These are phyloP conservation scores for Pythium brachiatum DNA, from an alignment of 352 stramenopile genomes.

Conservation along the genomic window DNA sequence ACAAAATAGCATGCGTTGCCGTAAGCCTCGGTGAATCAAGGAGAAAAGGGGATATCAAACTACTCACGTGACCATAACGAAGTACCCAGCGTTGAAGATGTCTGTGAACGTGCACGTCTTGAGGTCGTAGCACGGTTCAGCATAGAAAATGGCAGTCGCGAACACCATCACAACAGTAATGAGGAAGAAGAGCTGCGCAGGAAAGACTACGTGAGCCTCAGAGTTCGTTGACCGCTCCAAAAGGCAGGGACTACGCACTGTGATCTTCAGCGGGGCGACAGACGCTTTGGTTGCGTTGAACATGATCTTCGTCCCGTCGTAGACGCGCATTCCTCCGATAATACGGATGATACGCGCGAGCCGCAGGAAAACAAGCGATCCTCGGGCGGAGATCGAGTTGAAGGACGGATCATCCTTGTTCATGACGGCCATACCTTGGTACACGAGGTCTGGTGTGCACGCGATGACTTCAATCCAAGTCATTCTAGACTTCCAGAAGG, in stretches of 20 bases:
- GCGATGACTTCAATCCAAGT: constrained; percentile 38
- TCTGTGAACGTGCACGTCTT: constrained; percentile 79
- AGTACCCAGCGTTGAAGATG: constrained; percentile 83
- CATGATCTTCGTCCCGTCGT: constrained; percentile 49
- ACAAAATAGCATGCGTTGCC: not conserved
- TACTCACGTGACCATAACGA: constrained; percentile 81
- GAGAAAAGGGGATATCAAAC: constrained; percentile 1
- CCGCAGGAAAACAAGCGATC: constrained; percentile 26
- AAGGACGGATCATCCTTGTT: constrained; percentile 23
- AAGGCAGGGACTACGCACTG: constrained; percentile 21
- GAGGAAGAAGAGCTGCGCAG: constrained; percentile 63
- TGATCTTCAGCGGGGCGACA: constrained; percentile 44
- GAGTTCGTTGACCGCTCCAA: constrained; percentile 3
- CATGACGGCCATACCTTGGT: constrained; percentile 15
- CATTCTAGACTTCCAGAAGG: constrained; percentile 32
- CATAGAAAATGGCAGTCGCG: constrained; percentile 70
- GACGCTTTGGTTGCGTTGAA: constrained; percentile 32
- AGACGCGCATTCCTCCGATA: constrained; percentile 31
- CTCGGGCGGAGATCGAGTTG: constrained; percentile 13
- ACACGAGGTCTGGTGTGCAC: constrained; percentile 29
- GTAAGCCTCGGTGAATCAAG: constrained; percentile 35
- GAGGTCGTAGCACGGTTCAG: constrained; percentile 75
- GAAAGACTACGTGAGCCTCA: not conserved
- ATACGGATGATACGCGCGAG: constrained; percentile 40
- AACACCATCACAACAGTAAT: constrained; percentile 77